phyloP scores from a whole-genome alignment of 2,329 filamentous ascomycete genomes.

The Clonostachys solani region DNA sequence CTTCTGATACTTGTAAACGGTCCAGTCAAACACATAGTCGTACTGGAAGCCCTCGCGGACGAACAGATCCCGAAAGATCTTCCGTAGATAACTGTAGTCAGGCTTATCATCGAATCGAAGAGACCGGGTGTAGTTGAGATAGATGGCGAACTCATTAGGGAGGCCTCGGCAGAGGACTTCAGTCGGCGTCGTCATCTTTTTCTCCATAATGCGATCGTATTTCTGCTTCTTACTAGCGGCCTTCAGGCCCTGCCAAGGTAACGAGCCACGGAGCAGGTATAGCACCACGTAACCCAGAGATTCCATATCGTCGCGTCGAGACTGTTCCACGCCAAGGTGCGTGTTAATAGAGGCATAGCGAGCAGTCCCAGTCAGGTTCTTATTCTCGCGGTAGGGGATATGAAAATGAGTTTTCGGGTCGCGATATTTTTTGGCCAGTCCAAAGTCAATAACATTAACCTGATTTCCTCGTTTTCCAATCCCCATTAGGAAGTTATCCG shows the following conservation, averaged over 20 bases:
- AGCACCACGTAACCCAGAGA: constrained; percentile 99
- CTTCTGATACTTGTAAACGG: constrained; percentile 99
- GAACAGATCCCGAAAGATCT: constrained; percentile 99
- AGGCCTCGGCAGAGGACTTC: constrained; percentile 98
- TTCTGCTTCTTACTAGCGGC: constrained; percentile 99
- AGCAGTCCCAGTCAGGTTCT: constrained; percentile 98
- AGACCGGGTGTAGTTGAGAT: constrained; percentile 97
- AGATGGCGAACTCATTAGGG: constrained; percentile 99
- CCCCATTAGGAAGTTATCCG: constrained; percentile 99
- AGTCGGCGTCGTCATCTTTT: constrained; percentile 99
- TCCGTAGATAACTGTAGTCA: constrained; percentile 98
- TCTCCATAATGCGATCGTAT: constrained; percentile 99
- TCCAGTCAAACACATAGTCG: constrained; percentile 99
- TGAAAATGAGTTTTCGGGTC: constrained; percentile 99
- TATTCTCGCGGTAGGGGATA: constrained; percentile 99
- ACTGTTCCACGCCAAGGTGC: constrained; percentile 97
- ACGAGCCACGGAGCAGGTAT: constrained; percentile 98
- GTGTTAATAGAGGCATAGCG: constrained; percentile 99
- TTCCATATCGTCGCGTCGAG: constrained; percentile 98
- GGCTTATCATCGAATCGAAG: constrained; percentile 99
- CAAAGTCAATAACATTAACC: constrained; percentile 99
- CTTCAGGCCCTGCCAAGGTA: constrained; percentile 98
- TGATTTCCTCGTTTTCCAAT: constrained; percentile 99
- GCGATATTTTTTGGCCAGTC: constrained; percentile 98
- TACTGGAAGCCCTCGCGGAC: constrained; percentile 99